Evolutionary conservation across 192 early-diverging fungal species (phyloP), one percentile per base, ranked within the genome.

Genomic region (Linderina pennispora): DNA sequence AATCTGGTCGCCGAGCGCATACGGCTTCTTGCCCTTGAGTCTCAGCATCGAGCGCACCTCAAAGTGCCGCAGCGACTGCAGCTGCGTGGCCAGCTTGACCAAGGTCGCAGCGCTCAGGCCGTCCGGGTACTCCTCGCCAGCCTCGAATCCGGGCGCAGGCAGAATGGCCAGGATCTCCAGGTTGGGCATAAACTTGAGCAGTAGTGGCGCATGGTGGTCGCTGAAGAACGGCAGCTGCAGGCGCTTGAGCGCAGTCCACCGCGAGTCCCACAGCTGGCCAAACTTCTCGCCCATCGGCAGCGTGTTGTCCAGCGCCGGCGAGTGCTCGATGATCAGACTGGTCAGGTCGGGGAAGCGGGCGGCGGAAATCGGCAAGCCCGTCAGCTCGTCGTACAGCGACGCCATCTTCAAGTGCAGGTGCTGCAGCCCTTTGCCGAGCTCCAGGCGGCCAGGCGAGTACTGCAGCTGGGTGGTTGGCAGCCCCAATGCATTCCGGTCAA

Each of bases 191-290:
- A 62, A 70, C 60, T 70, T 70, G n/a, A 63, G 33, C 14, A 70
- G 43, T 3, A 70, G 43, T 13, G 66, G 55, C 9, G 55, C 50
- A 36, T 70, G 66, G 50, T 47, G 36, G 52, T 70, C 66, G 51
- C 66, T 70, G 49, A 70, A 58, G 38, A 70, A 70, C 36, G 66
- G 66, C 21, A 70, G 37, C 47, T 70, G 66, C 51, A 70, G 51
- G 5, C 66, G 59, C 36, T 63, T 70, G 46, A 70, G 49, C 0
- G 45, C 35, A 8, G 55, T 28, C 66, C 66, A 70, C 7, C 66
- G 40, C 4, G 52, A 45, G 4, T 70, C 66, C 66, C 66, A 70
- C 48, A 70, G 66, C 45, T 70, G 66, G 7, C 66, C 66, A 16
- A 70, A 70, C 40, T 63, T 62, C 24, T 70, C 66, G 43, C 66